Evolutionary conservation across 345 rosid species (phyloP).

Genomic region (Melaleuca quinquenervia): DNA sequence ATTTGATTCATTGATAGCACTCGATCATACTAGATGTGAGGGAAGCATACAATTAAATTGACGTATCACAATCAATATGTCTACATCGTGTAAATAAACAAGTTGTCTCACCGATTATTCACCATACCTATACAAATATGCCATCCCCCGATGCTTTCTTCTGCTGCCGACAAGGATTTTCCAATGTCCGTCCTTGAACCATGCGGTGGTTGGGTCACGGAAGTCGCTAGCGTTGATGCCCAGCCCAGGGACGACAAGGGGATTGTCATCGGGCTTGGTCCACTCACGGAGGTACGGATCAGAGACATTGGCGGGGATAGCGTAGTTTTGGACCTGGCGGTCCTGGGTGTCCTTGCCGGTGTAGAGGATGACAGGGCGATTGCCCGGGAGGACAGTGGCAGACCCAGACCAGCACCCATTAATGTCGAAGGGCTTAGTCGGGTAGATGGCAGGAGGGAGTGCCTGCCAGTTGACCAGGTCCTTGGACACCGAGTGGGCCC

Average conservation of each 20-base stretch:
- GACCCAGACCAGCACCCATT: conserved; percentile 95
- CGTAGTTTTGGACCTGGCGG: conserved; percentile 62
- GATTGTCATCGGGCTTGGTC: conserved; percentile 74
- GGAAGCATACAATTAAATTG: not conserved
- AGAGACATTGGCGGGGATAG: conserved; percentile 50
- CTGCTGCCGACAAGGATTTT: conserved; percentile 42
- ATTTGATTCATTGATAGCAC: no score
- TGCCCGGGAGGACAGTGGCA: conserved; percentile 48
- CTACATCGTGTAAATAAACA: not conserved
- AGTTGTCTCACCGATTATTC: not conserved
- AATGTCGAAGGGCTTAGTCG: conserved; percentile 59
- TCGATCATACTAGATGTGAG: no score
- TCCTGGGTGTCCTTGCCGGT: conserved; percentile 46
- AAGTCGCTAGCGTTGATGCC: conserved; percentile 59
- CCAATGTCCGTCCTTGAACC: conserved; percentile 62
- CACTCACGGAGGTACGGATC: conserved; percentile 74
- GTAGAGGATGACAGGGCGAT: conserved; percentile 58
- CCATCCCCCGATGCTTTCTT: conserved; percentile 46
- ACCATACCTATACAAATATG: conserved; percentile 23
- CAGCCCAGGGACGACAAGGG: conserved; percentile 29
- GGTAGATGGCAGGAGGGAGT: conserved; percentile 58
- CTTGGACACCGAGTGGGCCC: conserved; percentile 92
- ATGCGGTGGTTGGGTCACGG: conserved; percentile 90
- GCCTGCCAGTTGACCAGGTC: conserved; percentile 75
- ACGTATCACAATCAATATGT: not conserved